Evolutionary conservation across 805 yeast genomes (phyloP).

Genomic region (Spathaspora sp.): DNA sequence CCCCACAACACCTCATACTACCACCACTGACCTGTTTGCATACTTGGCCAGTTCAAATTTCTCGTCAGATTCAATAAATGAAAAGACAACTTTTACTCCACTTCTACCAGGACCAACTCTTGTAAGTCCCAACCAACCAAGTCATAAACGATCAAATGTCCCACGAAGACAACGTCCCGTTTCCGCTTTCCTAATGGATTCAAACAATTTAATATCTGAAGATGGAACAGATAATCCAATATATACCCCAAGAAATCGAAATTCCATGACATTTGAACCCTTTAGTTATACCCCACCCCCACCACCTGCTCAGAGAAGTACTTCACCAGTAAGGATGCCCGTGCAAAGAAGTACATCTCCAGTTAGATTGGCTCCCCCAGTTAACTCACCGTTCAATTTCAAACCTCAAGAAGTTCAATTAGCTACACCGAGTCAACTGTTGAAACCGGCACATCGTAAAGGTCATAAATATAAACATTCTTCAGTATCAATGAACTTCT

Average conservation of each 20-base stretch:
- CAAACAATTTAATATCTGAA: slow-evolving; percentile 25
- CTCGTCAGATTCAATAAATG: slow-evolving; percentile 16
- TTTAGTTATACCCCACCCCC: slow-evolving; percentile 12
- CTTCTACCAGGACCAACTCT: neutral
- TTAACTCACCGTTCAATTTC: slow-evolving; percentile 60
- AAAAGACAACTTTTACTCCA: neutral
- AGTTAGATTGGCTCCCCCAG: slow-evolving; percentile 22
- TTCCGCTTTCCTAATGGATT: slow-evolving; percentile 32
- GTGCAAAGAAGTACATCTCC: slow-evolving; percentile 22
- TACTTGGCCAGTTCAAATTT: slow-evolving; percentile 37
- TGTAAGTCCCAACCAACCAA: neutral
- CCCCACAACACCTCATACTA: neutral
- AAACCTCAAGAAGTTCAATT: slow-evolving; percentile 46
- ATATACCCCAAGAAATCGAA: slow-evolving; percentile 18
- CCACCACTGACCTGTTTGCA: slow-evolving; percentile 16
- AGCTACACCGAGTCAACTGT: slow-evolving; percentile 45
- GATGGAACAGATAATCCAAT: slow-evolving; percentile 12
- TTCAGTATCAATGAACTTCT: slow-evolving; percentile 91
- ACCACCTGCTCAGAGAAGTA: slow-evolving; percentile 6
- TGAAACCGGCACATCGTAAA: slow-evolving; percentile 69
- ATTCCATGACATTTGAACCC: slow-evolving; percentile 12
- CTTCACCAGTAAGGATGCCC: slow-evolving; percentile 33
- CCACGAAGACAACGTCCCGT: slow-evolving; percentile 27
- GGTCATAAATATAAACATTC: slow-evolving; percentile 97
- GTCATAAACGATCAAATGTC: neutral